Base-by-base conservation (phyloP, 1,139 yeast genomes). In the Geotrichum restrictum region DNA sequence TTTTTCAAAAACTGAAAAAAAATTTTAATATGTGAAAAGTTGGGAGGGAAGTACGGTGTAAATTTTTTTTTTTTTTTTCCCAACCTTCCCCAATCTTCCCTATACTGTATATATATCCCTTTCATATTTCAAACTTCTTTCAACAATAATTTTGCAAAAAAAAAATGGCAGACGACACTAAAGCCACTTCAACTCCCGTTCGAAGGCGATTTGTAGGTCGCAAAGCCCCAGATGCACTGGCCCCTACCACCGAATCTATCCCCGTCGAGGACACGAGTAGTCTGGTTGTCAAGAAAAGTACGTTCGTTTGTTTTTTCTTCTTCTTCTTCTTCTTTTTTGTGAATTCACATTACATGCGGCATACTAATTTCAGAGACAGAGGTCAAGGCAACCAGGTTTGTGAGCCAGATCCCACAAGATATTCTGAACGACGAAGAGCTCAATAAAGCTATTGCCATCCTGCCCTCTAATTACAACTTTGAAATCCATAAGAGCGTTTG, bases 401-500 rank as follows among this genome's bases (percentile, higher is more conserved):
- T 87, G 70, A 87, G 88, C 63, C 97, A 88, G 66, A 86, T 94
- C n/a, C 98, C 98, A 1, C 80, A 79, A 6, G 96, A 88, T 10
- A 89, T 93, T 27, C 68, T 89, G 29, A 73, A 88, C 33, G 93
- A 93, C 67, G 73, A 77, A 53, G 96, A 87, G 37, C 74, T 93
- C 22, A 88, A 88, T 60, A 84, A 82, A 47, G 95, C 97, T 1
- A 82, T 89, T 21, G 78, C 79, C 57, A 73, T 91, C 10, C 73
- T 93, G 11, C 99, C 99, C 0, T 78, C 87, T 1, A 93, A 93
- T 68, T 93, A 93, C 69, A 91, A 91, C 69, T 93, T 93, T 69
- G 99, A 93, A 69, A 84, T 93, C 54, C 98, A 89, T 69, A 93
- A 93, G 67, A 89, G 98, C 0, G 84, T 93, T 5, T 91, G 96